Evolutionary conservation across 1,139 yeast species (phyloP), one percentile per base, ranked within the genome.

Genomic region (Geotrichum citri-aurantii): DNA sequence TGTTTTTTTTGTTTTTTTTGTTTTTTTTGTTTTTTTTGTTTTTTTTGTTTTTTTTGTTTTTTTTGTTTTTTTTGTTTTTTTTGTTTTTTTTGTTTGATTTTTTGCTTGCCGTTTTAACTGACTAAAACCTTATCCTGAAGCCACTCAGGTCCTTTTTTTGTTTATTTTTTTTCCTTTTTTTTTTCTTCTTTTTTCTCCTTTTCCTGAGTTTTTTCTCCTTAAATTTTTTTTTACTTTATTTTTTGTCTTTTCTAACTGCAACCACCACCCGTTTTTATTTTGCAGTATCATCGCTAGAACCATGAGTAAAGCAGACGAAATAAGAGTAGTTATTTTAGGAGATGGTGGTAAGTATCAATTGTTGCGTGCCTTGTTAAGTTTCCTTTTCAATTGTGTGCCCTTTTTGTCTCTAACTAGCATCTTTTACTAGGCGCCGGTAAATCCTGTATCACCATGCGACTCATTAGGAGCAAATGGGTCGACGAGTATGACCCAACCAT

Each of bases 381-480:
- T n/a, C n/a, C n/a, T n/a, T n/a, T n/a, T n/a, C n/a, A n/a, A n/a
- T n/a, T n/a, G n/a, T n/a, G n/a, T n/a, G n/a, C 29, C 29, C 29
- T 26, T 21, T 17, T 26, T 19, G 37, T 26, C 46, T 31, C 21
- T 17, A 24, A 44, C 37, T 37, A 31, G 26, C 48, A 29, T 12
- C 31, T 8, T 24, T 31, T n/a, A n/a, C 42, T 6, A 66, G 70
- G 70, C 19, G 65, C 72, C 27, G 72, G 72, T 14, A 69, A 69
- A 58, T 69, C 72, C 12, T 69, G 72, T 59, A 68, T 71, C 50
- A 71, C 74, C 19, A 71, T 71, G 74, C 55, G 74, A 29, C 64
- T 71, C 56, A 68, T 71, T 37, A 63, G 74, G 37, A 64, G 70
- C 61, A 70, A 70, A 59, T 71, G 73, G 73, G 71, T 71, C 12